A percentile compares a stretch with the other conserved stretches of the same genome.
phyloP scores from a whole-genome alignment of 176 grass and related monocot genomes.

The Phoenix dactylifera region DNA sequence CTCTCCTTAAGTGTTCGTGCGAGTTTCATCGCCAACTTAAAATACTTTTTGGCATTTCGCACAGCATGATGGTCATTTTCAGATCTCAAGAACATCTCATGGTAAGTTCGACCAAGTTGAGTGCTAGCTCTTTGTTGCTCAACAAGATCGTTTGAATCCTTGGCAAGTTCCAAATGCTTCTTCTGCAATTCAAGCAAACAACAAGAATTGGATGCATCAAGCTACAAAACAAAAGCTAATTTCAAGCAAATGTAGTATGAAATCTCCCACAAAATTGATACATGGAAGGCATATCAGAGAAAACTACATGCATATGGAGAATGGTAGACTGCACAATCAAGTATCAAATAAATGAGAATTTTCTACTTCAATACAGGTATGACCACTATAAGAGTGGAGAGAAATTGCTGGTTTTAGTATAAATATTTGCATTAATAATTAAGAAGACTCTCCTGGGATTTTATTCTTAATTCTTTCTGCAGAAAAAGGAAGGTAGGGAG shows the following conservation, averaged over 20 bases:
- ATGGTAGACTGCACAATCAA: too few relatives aligned
- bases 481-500: too few relatives aligned
- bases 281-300: too few relatives aligned
- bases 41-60: constrained; percentile 87
- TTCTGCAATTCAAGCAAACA: constrained; percentile 48
- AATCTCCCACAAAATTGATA: too few relatives aligned
- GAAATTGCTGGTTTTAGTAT: too few relatives aligned
- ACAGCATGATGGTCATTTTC: constrained; percentile 67
- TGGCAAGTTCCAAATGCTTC: constrained; percentile 78
- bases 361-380: too few relatives aligned
- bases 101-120: constrained; percentile 84
- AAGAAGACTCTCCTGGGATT: too few relatives aligned
- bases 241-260: not conserved
- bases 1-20: constrained; percentile 45
- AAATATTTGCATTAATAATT: too few relatives aligned
- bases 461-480: too few relatives aligned
- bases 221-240: constrained; percentile 6
- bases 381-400: too few relatives aligned
- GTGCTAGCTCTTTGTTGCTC: constrained; percentile 89
- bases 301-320: too few relatives aligned
- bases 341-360: too few relatives aligned
- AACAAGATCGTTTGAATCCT: constrained; percentile 67
- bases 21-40: constrained; percentile 65
- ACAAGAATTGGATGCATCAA: constrained; percentile 16
- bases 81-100: constrained; percentile 64